Evolutionary conservation across 1,284 basidiomycete species (phyloP).

Genomic region (Cutaneotrichosporon spelunceum): DNA sequence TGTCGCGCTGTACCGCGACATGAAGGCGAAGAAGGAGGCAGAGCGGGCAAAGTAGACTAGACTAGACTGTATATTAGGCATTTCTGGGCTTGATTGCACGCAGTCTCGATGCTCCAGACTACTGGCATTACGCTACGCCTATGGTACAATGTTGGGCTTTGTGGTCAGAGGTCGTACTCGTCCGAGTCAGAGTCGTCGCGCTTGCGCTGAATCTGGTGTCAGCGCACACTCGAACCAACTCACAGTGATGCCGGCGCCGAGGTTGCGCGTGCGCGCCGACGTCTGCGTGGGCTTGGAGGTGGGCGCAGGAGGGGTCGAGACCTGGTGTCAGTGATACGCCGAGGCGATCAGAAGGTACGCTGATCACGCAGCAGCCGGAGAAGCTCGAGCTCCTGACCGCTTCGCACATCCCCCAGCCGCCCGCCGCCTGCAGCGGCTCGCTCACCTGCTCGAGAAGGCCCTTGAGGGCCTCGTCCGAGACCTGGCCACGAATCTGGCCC

Average conservation of each 20-base stretch:
- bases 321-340: constrained; percentile 25
- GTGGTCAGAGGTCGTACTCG: constrained; percentile 49
- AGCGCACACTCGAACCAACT: constrained; percentile 14
- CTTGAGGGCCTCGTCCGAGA: constrained; percentile 86
- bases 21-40: constrained; percentile 25
- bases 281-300: constrained; percentile 30
- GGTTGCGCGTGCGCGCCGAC: constrained; percentile 39
- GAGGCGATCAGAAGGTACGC: background rate
- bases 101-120: background rate
- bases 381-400: background rate
- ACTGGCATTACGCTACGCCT: constrained; percentile 7
- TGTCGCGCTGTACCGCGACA: constrained; percentile 39
- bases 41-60: constrained; percentile 19
- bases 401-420: background rate
- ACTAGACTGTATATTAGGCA: constrained; percentile 12
- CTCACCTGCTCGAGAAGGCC: constrained; percentile 84
- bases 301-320: constrained; percentile 38
- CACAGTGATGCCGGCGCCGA: constrained; percentile 50
- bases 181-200: constrained; percentile 51
- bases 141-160: background rate
- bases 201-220: constrained; percentile 49
- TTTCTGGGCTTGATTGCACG: background rate
- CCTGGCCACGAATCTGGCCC: constrained; percentile 81
- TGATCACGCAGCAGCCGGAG: background rate
- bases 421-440: background rate